Percentiles rank a stretch among this genome's conserved stretches.
Conservation (phyloP, 192 early-diverging fungal genomes). For the Dissophora globulifera region DNA sequence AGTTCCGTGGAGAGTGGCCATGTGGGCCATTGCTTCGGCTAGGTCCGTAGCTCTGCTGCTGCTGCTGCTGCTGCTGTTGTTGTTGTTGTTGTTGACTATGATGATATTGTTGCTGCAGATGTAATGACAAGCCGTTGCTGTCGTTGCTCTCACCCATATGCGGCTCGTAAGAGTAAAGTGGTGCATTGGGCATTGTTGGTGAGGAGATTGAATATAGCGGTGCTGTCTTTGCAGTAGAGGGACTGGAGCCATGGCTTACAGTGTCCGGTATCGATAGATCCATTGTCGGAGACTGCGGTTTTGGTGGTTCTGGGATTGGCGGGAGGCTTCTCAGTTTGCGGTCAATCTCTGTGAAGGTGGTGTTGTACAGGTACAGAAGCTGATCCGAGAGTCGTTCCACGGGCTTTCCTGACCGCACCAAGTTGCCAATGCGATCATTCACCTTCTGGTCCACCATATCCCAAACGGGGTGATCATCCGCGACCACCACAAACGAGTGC, state of each 20-base stretch:
- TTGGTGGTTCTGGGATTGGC: conserved; percentile 8
- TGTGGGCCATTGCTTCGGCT: not conserved
- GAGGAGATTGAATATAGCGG: not conserved
- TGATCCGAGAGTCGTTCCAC: conserved; percentile 34
- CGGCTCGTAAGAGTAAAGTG: not conserved
- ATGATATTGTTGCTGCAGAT: conserved; percentile 1
- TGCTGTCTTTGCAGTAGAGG: not conserved
- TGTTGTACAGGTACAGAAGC: conserved; percentile 18
- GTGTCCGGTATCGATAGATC: not conserved
- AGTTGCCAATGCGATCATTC: conserved; percentile 23
- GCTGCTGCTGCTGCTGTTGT: conserved; percentile 4
- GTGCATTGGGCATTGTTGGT: not conserved
- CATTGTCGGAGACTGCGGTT: not conserved
- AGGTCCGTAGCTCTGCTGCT: not conserved
- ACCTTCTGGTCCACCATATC: conserved; percentile 21
- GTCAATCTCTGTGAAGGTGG: conserved; percentile 22
- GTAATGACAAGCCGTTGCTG: not conserved
- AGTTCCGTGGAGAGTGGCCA: not conserved
- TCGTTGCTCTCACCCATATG: too few relatives aligned
- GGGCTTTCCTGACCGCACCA: conserved; percentile 33
- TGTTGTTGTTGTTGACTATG: not conserved
- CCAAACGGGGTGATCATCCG: conserved; percentile 48
- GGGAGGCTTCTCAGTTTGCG: conserved; percentile 9
- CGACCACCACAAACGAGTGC: conserved; percentile 35
- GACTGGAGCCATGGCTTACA: too few relatives aligned